Conservation (phyloP, 164 flowering plant species). For the Macadamia tetraphylla region DNA sequence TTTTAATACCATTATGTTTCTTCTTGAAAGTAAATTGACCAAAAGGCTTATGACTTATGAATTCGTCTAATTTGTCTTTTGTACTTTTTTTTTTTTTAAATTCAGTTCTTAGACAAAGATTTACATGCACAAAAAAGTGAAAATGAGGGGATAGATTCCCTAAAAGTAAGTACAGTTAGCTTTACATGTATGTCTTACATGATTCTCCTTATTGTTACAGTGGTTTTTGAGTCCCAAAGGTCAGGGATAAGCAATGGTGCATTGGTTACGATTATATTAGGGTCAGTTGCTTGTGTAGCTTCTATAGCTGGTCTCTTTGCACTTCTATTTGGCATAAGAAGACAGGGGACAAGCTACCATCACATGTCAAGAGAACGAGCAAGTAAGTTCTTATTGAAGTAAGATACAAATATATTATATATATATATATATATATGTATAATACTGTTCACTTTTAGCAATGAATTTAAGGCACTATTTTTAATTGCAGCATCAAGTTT, state of each 20-base stretch:
- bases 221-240: conserved; percentile 10
- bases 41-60: too few relatives aligned
- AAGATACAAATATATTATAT: background rate
- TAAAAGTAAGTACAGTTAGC: too few relatives aligned
- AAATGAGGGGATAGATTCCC: too few relatives aligned
- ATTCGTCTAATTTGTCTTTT: too few relatives aligned
- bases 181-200: background rate
- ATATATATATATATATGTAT: background rate
- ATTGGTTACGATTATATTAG: conserved; percentile 38
- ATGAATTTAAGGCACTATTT: background rate
- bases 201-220: conserved; percentile 21
- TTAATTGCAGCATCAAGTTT: conserved; percentile 40
- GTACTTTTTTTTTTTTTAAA: too few relatives aligned
- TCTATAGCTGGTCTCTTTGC: conserved; percentile 23
- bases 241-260: conserved; percentile 33
- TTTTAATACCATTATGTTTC: too few relatives aligned
- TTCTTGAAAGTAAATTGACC: too few relatives aligned
- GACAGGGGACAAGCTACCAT: conserved; percentile 18
- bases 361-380: conserved; percentile 27
- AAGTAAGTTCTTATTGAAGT: conserved; percentile 31
- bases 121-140: too few relatives aligned
- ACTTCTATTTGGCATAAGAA: conserved; percentile 28
- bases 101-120: too few relatives aligned
- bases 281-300: conserved; percentile 29
- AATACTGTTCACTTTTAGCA: background rate